Percentiles rank a stretch among this genome's conserved stretches.
Conservation (phyloP, 495 filamentous ascomycete genomes). For the Penicillium salamii region DNA sequence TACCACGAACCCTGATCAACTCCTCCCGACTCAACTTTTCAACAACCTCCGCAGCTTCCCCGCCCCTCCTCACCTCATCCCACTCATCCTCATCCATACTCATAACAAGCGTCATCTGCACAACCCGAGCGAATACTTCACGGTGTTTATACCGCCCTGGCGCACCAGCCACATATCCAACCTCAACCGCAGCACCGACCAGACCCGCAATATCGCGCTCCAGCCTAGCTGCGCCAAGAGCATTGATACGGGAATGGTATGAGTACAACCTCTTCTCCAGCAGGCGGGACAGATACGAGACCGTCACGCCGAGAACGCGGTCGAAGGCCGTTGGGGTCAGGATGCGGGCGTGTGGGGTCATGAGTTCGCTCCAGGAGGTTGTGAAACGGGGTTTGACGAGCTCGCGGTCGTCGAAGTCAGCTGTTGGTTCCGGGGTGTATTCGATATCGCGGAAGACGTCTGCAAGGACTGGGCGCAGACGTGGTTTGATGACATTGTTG, state of each 20-base stretch:
- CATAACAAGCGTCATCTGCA: conserved; percentile 84
- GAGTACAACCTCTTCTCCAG: conserved; percentile 91
- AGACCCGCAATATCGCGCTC: conserved; percentile 86
- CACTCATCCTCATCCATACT: conserved; percentile 99
- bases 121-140: conserved; percentile 74
- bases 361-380: conserved; percentile 77
- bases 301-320: conserved; percentile 66
- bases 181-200: conserved; percentile 69
- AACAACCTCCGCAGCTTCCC: conserved; percentile 41
- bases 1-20: conserved; percentile 56
- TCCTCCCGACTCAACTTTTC: conserved; percentile 59
- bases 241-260: conserved; percentile 75
- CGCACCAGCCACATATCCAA: conserved; percentile 43
- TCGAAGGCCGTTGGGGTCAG: conserved; percentile 71
- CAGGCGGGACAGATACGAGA: conserved; percentile 67
- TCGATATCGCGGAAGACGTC: conserved; percentile 92
- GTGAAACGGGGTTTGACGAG: conserved; percentile 74
- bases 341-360: conserved; percentile 78
- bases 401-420: conserved; percentile 39
- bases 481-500: conserved; percentile 81
- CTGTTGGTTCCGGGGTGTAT: conserved; percentile 56
- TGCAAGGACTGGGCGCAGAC: conserved; percentile 77
- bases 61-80: conserved; percentile 63
- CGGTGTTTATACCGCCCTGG: conserved; percentile 65
- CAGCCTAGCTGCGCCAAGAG: conserved; percentile 79